Percentiles rank a stretch among this genome's conserved stretches.
These are phyloP conservation scores for Colletotrichum theobromicola DNA, from an alignment of 2,329 filamentous ascomycete species.

Conservation along the genomic window DNA sequence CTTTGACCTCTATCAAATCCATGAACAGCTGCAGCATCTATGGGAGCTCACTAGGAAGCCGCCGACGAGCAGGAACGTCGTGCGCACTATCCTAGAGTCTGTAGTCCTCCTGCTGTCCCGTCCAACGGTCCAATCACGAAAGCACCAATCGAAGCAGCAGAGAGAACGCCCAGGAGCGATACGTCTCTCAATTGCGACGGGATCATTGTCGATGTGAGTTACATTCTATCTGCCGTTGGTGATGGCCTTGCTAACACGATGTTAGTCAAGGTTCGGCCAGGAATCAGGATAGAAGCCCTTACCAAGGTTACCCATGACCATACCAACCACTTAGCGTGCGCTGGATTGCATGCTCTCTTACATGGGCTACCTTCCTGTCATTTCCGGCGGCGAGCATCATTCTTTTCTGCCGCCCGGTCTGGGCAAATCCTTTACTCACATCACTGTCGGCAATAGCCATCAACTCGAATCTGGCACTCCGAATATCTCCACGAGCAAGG, in stretches of 20 bases:
- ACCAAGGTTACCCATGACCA: constrained; percentile 56
- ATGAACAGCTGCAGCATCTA: fast-evolving
- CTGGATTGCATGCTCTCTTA: constrained; percentile 63
- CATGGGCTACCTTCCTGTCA: constrained; percentile 63
- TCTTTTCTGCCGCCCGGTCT: constrained; percentile 52
- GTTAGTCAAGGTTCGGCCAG: constrained; percentile 66
- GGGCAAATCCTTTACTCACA: constrained; percentile 62
- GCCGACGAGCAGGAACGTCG: not conserved
- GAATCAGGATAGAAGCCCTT: constrained; percentile 62
- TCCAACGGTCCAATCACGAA: not conserved
- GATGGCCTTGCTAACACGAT: not conserved
- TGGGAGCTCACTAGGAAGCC: fast-evolving
- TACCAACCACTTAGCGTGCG: constrained; percentile 51
- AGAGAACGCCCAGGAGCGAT: not conserved
- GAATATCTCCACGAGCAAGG: constrained; percentile 68
- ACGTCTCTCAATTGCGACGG: constrained; percentile 2
- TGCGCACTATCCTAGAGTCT: not conserved
- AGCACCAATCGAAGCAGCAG: constrained; percentile 26
- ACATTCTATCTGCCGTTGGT: not conserved
- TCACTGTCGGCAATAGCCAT: constrained; percentile 60
- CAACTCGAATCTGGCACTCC: constrained; percentile 71
- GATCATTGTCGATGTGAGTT: constrained; percentile 39
- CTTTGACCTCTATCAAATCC: not conserved
- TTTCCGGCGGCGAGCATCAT: constrained; percentile 58
- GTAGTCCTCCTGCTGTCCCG: not conserved